phyloP scores from a whole-genome alignment of 2,329 filamentous ascomycete genomes.

The Trichoderma polysporum region DNA sequence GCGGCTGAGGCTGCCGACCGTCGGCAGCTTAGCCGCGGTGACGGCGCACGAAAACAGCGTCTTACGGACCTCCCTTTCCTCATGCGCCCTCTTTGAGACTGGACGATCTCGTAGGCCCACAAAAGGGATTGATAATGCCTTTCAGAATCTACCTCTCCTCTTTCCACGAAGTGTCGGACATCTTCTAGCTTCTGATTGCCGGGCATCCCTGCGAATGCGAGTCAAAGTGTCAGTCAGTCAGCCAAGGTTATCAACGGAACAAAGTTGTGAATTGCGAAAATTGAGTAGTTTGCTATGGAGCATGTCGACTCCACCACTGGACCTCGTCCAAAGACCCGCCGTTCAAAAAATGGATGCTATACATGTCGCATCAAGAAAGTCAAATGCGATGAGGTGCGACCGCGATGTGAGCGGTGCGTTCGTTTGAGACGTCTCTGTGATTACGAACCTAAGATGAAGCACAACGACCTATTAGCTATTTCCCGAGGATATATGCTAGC shows the following conservation, averaged over 20 bases:
- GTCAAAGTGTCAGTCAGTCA: background rate
- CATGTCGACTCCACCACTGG: background rate
- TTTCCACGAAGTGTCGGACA: background rate
- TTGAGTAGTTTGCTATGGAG: background rate
- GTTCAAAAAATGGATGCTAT: conserved; percentile 29
- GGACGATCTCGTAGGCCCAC: background rate
- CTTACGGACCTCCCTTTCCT: background rate
- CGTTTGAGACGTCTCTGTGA: conserved; percentile 32
- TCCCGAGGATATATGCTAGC: conserved; percentile 4
- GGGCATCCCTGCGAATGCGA: background rate
- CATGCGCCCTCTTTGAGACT: background rate
- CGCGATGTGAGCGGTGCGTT: conserved; percentile 30
- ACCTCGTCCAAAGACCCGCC: conserved; percentile 18
- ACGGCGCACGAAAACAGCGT: background rate
- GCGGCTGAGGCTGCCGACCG: conserved; percentile 15
- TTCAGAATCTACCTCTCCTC: background rate
- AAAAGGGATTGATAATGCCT: background rate
- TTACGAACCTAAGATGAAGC: conserved; percentile 28
- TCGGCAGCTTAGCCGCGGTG: conserved; percentile 7
- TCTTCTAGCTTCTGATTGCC: background rate
- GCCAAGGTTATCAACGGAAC: background rate
- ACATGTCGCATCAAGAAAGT: conserved; percentile 35
- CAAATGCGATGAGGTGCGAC: conserved; percentile 33
- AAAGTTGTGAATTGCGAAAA: background rate
- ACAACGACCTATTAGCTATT: conserved; percentile 5